Evolutionary conservation across 129 eudicot species (phyloP), one percentile per base, ranked within the genome.

Genomic region (Tanacetum coccineum): DNA sequence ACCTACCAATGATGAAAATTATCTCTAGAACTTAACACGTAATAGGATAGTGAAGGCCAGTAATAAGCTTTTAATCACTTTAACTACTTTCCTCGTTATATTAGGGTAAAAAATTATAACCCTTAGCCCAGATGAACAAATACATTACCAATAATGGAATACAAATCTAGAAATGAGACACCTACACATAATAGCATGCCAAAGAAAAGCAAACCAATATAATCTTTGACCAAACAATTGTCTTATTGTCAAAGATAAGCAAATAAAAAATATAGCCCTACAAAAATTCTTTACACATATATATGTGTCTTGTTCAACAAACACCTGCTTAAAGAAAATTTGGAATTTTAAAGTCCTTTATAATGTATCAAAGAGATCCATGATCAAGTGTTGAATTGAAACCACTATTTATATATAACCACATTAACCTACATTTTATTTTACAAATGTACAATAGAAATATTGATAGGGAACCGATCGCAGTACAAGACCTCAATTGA

Each of bases 201-300:
- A n/a, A 72, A 13, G 8, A 72, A 3, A 18, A 71, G 49, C 28
- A 49, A 50, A 8, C 9, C 2, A n/a, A 9, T 1, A 21, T 7
- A 6, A n/a, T 19, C 0, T 20, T 72, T 44, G 26, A 22, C 9
- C 9, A 54, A 44, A 17, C 9, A 28, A 65, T 13, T 65, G 21
- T 56, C 79, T 74, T 66, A 57, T 66, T 57, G 72, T 66, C 68
- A 66, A 74, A 74, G 79, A 66, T 17, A 74, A 57, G 73, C 61
- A 66, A 58, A 65, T 54, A n/a, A 19, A 0, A 26, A 19, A 20
- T 65, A 11, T 19, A 12, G 13, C 14, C 58, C 72, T 47, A 74
- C 64, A 70, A 63, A 56, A 13, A 36, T 42, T 52, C 25, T 30
- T 49, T 26, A 50, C 20, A 14, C 19, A 39, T 15, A 32, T 4